Evolutionary conservation across 2,329 filamentous ascomycete genomes (phyloP).

Genomic region (Colletotrichum scovillei): DNA sequence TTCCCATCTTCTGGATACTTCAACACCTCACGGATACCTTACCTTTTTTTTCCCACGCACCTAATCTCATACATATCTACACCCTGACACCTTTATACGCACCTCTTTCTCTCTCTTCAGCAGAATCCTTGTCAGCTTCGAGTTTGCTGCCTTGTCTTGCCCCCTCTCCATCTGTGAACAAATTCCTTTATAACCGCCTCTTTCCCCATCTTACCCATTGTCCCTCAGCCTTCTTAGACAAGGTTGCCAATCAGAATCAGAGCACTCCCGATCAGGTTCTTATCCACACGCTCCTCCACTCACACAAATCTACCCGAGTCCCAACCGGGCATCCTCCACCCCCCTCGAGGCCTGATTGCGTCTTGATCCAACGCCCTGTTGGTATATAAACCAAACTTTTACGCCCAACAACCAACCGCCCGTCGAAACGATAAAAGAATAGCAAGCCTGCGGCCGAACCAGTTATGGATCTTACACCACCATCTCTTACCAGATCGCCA

Average conservation of each 20-base stretch:
- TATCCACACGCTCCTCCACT: conserved; percentile 34
- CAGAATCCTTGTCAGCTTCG: not conserved
- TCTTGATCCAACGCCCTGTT: conserved; percentile 24
- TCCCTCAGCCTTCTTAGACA: conserved; percentile 28
- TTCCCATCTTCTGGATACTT: conserved; percentile 6
- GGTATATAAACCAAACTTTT: conserved; percentile 31
- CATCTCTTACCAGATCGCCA: conserved; percentile 57
- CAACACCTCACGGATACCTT: not conserved
- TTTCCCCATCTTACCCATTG: conserved; percentile 22
- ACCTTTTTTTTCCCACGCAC: conserved; percentile 4
- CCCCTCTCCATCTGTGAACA: not conserved
- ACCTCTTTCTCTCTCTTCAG: conserved; percentile 11
- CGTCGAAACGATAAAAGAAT: conserved; percentile 10
- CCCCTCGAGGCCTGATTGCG: conserved; percentile 15
- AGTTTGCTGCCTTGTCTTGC: conserved; percentile 14
- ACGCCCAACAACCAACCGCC: conserved; percentile 24
- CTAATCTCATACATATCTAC: not conserved
- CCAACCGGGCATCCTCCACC: conserved; percentile 17
- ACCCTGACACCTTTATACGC: not conserved
- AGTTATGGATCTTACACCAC: conserved; percentile 63
- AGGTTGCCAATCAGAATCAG: conserved; percentile 30
- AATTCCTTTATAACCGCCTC: conserved; percentile 17
- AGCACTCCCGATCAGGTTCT: conserved; percentile 10
- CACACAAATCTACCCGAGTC: conserved; percentile 16
- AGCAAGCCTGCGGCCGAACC: conserved; percentile 28